Base-by-base conservation (phyloP, 2,329 filamentous ascomycete genomes). In the Alternaria ethzedia region DNA sequence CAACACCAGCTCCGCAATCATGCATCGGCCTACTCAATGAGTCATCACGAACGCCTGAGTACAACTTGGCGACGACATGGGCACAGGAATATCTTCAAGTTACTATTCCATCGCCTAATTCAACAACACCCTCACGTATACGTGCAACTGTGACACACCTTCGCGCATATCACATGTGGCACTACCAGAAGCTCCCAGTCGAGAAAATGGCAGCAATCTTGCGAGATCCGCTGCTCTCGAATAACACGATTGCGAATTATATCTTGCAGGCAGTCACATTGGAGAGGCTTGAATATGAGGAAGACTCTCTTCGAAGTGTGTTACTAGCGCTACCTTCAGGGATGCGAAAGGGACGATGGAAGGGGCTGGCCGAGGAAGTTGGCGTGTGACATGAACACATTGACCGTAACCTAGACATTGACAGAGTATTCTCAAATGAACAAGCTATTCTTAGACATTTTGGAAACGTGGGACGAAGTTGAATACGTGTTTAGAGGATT, bases 161-260 rank as follows among this genome's bases (percentile, higher is more conserved):
- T 13, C 76, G 76, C 12, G 74, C 75, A 9, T 80, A 79, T 59
- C 69, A 78, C 44, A 58, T 80, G 36, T 80, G 78, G 78, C 63
- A 75, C 32, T 60, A 74, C 32, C 76, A 79, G 56, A 52, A 62
- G 3, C 58, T 79, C 7, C 32, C 69, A 2, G 13, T 78, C 9
- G 64, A 66, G 5, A 64, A 67, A 7, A 70, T 78, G 28, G 73
- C 70, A 7, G 21, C 44, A 5, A 63, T 73, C n/a, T 26, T 79
- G 45, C 66, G 75, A 7, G 70, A 78, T 30, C 75, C 75, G 11
- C 76, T 77, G 15, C 66, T 80, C 13, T 64, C 70, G 28, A 51
- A 64, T 45, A 72, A 57, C 44, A 79, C 78, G 6, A 75, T 78
- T 11, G 52, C 44, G 11, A 69, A 63, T 28, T 77, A 80, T 57